A percentile compares a stretch with the other conserved stretches of the same genome.
phyloP scores from a whole-genome alignment of 2,329 filamentous ascomycete genomes.

The Cordyceps cateniannulata region DNA sequence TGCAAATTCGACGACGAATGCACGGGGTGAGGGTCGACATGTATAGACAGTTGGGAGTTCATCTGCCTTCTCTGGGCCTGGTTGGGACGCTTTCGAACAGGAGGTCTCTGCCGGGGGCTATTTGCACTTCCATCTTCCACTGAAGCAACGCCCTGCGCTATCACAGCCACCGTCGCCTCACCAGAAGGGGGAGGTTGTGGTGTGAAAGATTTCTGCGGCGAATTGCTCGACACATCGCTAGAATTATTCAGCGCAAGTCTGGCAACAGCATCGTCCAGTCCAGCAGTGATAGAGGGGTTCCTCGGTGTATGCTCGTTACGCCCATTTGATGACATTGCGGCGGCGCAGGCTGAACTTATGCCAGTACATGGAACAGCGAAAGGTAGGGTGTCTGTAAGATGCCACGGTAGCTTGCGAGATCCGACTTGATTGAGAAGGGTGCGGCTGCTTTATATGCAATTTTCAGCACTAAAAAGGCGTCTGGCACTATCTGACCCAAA shows the following conservation, averaged over 20 bases:
- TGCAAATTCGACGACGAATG: slow-evolving; percentile 22
- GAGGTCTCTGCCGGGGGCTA: not conserved
- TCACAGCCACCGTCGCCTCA: not conserved
- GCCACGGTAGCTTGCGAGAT: no score
- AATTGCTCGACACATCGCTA: slow-evolving; percentile 15
- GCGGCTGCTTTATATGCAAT: not conserved
- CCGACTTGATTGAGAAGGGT: not conserved
- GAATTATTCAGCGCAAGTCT: slow-evolving; percentile 53
- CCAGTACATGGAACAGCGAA: not conserved
- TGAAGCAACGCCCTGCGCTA: not conserved
- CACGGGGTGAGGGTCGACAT: slow-evolving; percentile 41
- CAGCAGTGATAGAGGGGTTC: slow-evolving; percentile 12
- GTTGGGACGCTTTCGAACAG: slow-evolving; percentile 47
- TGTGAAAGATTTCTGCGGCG: not conserved
- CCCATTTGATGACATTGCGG: not conserved
- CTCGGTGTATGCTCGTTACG: not conserved
- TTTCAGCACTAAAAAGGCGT: not conserved
- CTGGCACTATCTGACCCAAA: not conserved
- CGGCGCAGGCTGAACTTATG: not conserved
- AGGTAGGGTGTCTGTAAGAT: not conserved
- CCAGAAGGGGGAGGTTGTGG: not conserved
- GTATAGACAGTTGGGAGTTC: slow-evolving; percentile 51
- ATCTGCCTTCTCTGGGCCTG: slow-evolving; percentile 59
- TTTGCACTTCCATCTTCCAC: not conserved
- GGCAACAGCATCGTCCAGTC: slow-evolving; percentile 51